Evolutionary conservation across 2,329 filamentous ascomycete species (phyloP).

Genomic region (Beauveria rudraprayagi): DNA sequence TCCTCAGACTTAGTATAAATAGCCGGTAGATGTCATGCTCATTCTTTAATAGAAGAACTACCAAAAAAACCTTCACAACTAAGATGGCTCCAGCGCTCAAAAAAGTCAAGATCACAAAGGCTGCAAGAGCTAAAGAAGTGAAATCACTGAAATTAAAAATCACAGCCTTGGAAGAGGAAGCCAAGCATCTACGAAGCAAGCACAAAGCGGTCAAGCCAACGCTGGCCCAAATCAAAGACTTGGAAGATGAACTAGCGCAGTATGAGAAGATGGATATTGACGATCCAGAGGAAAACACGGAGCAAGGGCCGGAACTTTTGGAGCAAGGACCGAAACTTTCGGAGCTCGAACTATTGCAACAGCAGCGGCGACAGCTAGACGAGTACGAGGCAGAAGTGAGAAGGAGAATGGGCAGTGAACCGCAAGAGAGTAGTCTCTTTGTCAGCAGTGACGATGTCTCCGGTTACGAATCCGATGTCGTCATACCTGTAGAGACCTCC

Average conservation of each 20-base stretch:
- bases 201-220: background rate
- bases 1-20: background rate
- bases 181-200: background rate
- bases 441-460: background rate
- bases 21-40: background rate
- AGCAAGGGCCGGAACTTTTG: too few species aligned
- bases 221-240: background rate
- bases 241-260: background rate
- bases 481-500: background rate
- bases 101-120: too few species aligned
- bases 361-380: background rate
- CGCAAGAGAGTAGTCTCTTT: too few species aligned
- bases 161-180: background rate
- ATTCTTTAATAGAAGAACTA: background rate
- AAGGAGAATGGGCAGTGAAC: background rate
- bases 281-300: background rate
- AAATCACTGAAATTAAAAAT: background rate
- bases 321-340: too few species aligned
- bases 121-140: background rate
- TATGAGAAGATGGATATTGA: background rate
- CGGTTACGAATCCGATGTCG: background rate
- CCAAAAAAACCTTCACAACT: background rate
- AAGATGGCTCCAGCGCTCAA: too few species aligned
- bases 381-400: background rate
- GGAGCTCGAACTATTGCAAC: background rate